These are phyloP conservation scores for Nematodospora valgi DNA, from an alignment of 805 yeast genomes.

Conservation along the genomic window DNA sequence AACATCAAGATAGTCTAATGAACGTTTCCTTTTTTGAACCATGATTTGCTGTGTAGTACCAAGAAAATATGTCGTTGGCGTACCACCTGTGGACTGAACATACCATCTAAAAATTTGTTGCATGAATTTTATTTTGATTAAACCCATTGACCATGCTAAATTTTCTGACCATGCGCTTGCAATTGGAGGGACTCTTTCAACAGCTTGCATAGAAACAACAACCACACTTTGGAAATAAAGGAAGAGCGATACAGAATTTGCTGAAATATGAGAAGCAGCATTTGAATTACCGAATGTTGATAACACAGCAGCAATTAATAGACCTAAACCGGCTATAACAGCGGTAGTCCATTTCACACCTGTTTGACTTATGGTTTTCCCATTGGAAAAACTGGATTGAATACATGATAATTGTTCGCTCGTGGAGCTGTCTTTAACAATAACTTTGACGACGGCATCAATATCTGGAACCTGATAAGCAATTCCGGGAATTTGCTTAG, in stretches of 20 bases:
- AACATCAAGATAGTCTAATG: conserved; percentile 31
- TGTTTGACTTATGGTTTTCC: conserved; percentile 74
- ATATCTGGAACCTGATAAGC: conserved; percentile 85
- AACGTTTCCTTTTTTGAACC: conserved; percentile 62
- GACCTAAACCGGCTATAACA: conserved; percentile 82
- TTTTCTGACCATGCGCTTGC: conserved; percentile 92
- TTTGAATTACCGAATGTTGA: conserved; percentile 83
- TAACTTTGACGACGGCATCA: conserved; percentile 70
- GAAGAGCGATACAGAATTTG: conserved; percentile 80
- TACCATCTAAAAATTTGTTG: conserved; percentile 83
- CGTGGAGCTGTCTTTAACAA: conserved; percentile 37
- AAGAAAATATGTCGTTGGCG: conserved; percentile 65
- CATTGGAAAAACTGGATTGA: conserved; percentile 71
- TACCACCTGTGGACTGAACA: conserved; percentile 85
- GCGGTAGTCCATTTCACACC: conserved; percentile 95
- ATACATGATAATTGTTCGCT: conserved; percentile 62
- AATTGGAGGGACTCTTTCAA: conserved; percentile 84
- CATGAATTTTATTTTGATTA: conserved; percentile 76
- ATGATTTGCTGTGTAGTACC: conserved; percentile 62
- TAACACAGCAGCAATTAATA: conserved; percentile 75
- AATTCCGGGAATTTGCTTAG: conserved; percentile 68
- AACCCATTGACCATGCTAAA: conserved; percentile 93
- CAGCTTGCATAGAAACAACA: conserved; percentile 79
- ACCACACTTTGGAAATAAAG: conserved; percentile 87
- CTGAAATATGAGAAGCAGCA: conserved; percentile 86